Evolutionary conservation across 2,329 filamentous ascomycete species (phyloP), one percentile per base, ranked within the genome.

Genomic region (Neocucurbitaria cava): DNA sequence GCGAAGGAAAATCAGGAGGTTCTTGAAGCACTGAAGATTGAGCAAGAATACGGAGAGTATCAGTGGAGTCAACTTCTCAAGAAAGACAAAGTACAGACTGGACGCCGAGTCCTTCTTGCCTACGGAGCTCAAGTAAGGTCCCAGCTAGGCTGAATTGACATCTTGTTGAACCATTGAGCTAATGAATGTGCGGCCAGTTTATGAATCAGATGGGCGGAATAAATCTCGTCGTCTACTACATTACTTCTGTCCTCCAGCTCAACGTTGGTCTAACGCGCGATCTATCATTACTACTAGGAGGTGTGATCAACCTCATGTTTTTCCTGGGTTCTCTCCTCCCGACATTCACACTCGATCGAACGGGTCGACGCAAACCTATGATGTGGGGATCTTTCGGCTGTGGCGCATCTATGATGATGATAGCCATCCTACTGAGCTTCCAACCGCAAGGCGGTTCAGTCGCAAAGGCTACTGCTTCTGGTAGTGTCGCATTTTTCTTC

Each of bases 401-500:
- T 18, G 70, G 68, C 0, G 23, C 68, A 1, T 70, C 64, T 13
- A 70, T 72, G 65, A 65, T 72, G 59, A 49, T 74, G 46, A 71
- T 72, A 13, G 47, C 76, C 0, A 68, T 79, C 20, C 62, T 78
- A 28, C 73, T 82, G 26, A 80, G 77, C 43, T 81, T 82, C 69
- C 73, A 77, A 5, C 52, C 49, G 7, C 58, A 58, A 4, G 61
- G 65, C 4, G 59, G 64, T 5, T 68, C 64, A 18, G 69, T 77
- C 5, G 68, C 76, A 20, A 76, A 77, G 35, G 64, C 70, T 7
- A 81, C 80, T 7, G 71, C 78, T 0, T 75, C 75, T 15, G 81
- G 79, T 0, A 79, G 79, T 30, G 77, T 83, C 13, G 74, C 80
- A 2, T 82, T 83, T 66, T 82, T 82, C 70, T 82, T 82, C 65